phyloP scores from a whole-genome alignment of 108 stramenopile genomes.

The Conticribra guillardii region DNA sequence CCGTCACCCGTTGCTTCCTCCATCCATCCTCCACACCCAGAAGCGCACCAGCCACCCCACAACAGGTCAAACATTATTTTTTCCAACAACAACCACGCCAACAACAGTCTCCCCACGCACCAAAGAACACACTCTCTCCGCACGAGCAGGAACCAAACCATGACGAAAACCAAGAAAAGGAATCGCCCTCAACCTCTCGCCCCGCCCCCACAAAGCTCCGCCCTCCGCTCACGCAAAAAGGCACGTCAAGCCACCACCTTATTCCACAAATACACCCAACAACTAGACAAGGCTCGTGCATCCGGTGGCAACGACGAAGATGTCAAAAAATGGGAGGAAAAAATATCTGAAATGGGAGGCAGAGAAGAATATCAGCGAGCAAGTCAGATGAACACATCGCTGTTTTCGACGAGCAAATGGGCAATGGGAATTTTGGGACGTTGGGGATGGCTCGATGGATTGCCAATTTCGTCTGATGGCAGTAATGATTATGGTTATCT shows the following conservation, averaged over 20 bases:
- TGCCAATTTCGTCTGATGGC: slow-evolving; percentile 18
- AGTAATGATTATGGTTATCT: too few species aligned
- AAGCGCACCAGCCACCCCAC: too few species aligned
- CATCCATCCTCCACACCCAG: too few species aligned
- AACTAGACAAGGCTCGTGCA: slow-evolving; percentile 59
- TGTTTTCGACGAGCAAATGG: slow-evolving; percentile 89
- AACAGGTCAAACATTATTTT: too few species aligned
- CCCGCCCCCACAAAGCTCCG: slow-evolving; percentile 45
- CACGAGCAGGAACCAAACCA: not conserved
- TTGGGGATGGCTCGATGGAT: slow-evolving; percentile 81
- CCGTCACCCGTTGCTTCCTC: too few species aligned
- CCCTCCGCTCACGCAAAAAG: slow-evolving; percentile 65
- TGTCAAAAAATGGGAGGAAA: slow-evolving; percentile 53
- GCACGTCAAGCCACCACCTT: slow-evolving; percentile 80
- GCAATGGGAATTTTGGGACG: slow-evolving; percentile 72
- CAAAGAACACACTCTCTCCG: not conserved
- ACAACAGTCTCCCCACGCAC: not conserved
- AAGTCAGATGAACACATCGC: slow-evolving; percentile 82
- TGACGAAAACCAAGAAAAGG: slow-evolving; percentile 43
- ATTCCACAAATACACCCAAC: slow-evolving; percentile 81
- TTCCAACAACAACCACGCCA: not conserved
- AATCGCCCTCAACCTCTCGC: slow-evolving; percentile 36
- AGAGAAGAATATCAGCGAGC: slow-evolving; percentile 84
- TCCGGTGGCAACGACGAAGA: slow-evolving; percentile 28
- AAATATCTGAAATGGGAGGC: slow-evolving; percentile 70